A percentile compares a stretch with the other conserved stretches of the same genome.
Evolutionary conservation across 495 filamentous ascomycete genomes (phyloP).

Genomic region (Neurospora tetrasperma): DNA sequence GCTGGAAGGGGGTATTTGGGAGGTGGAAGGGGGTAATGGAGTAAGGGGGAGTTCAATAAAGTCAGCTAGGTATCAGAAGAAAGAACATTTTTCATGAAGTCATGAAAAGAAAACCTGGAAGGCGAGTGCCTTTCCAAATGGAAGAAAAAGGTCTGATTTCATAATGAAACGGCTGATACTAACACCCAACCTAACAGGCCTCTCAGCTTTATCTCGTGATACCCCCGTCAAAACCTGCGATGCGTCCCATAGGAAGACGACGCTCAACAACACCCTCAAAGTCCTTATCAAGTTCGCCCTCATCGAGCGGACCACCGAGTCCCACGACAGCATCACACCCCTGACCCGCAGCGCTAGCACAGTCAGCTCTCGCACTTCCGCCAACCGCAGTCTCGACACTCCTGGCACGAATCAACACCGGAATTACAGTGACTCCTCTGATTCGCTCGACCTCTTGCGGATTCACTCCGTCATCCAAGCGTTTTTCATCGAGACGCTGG

Average conservation of each 20-base stretch:
- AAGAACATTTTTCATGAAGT: neutral
- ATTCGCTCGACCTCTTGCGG: slow-evolving; percentile 59
- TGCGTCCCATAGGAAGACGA: slow-evolving; percentile 27
- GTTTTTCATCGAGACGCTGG: slow-evolving; percentile 62
- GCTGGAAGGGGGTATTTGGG: neutral
- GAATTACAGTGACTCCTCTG: slow-evolving; percentile 36
- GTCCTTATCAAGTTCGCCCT: slow-evolving; percentile 61
- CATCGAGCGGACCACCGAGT: slow-evolving; percentile 55
- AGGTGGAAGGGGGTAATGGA: neutral
- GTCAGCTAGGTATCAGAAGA: neutral
- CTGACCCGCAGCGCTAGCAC: slow-evolving; percentile 12
- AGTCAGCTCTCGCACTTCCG: slow-evolving; percentile 6
- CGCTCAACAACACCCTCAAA: slow-evolving; percentile 55
- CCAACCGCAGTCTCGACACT: neutral
- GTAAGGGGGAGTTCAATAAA: neutral
- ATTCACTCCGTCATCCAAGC: slow-evolving; percentile 73
- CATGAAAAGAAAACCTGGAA: too few relatives aligned
- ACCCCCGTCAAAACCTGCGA: slow-evolving; percentile 51
- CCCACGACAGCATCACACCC: slow-evolving; percentile 21
- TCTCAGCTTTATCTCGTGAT: slow-evolving; percentile 42
- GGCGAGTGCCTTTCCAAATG: too few relatives aligned
- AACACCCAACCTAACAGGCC: slow-evolving; percentile 18
- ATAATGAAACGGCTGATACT: neutral
- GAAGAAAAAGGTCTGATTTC: too few relatives aligned
- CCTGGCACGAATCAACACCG: neutral